Evolutionary conservation across 2,329 filamentous ascomycete genomes (phyloP).

Genomic region (Fusarium sp.): DNA sequence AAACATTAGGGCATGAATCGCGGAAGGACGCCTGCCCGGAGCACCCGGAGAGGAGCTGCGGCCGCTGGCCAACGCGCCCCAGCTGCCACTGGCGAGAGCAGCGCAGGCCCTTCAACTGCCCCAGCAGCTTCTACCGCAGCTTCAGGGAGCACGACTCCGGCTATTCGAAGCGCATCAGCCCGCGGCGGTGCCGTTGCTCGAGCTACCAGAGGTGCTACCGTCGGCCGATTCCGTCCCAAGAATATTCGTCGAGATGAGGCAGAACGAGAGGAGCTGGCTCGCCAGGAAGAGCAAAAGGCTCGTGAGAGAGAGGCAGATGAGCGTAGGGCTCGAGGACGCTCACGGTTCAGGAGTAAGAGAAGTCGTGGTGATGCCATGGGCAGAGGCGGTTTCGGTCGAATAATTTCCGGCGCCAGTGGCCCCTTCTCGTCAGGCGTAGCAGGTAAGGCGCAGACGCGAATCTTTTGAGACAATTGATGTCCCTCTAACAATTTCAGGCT

Average conservation of each 20-base stretch:
- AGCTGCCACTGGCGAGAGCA: slow-evolving; percentile 30
- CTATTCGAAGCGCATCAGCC: slow-evolving; percentile 37
- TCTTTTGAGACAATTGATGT: background rate
- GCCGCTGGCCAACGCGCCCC: slow-evolving; percentile 39
- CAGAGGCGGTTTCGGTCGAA: slow-evolving; percentile 51
- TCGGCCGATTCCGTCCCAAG: slow-evolving; percentile 59
- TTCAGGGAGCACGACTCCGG: slow-evolving; percentile 29
- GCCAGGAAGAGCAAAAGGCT: slow-evolving; percentile 56
- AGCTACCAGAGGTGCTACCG: slow-evolving; percentile 49
- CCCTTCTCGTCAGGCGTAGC: slow-evolving; percentile 50
- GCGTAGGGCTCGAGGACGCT: slow-evolving; percentile 51
- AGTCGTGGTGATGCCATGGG: slow-evolving; percentile 59
- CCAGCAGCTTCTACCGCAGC: slow-evolving; percentile 25
- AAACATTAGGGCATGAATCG: slow-evolving; percentile 44
- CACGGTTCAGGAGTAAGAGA: slow-evolving; percentile 54
- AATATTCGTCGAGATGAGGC: slow-evolving; percentile 62
- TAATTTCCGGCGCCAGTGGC: slow-evolving; percentile 51
- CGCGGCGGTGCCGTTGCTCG: slow-evolving; percentile 49
- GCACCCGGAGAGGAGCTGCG: slow-evolving; percentile 46
- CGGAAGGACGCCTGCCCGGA: slow-evolving; percentile 46
- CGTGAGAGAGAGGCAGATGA: slow-evolving; percentile 54
- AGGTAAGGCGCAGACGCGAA: slow-evolving; percentile 33
- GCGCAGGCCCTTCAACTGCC: slow-evolving; percentile 20
- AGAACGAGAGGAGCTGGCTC: slow-evolving; percentile 59
- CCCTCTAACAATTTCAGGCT: slow-evolving; percentile 13